A percentile compares a stretch with the other conserved stretches of the same genome.
Evolutionary conservation across 768 basidiomycete genomes (phyloP).

Genomic region (Podaxis carcinomalis): DNA sequence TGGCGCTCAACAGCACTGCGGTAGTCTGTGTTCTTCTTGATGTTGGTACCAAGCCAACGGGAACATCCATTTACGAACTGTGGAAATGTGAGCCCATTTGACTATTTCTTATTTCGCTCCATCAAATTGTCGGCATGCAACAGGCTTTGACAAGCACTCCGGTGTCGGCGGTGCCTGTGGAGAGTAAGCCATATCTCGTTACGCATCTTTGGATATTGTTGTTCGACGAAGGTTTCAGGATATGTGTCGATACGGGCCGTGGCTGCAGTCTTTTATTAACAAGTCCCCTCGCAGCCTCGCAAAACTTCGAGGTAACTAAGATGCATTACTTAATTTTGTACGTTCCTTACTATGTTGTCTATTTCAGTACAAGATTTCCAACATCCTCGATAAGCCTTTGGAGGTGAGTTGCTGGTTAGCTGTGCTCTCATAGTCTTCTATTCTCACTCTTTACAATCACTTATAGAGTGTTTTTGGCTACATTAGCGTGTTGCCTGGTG

Average conservation of each 20-base stretch:
- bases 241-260: conserved; percentile 77
- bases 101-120: not conserved
- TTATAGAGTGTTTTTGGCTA: conserved; percentile 76
- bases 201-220: not conserved
- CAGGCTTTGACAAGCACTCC: conserved; percentile 75
- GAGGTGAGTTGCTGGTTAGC: conserved; percentile 50
- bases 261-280: conserved; percentile 67
- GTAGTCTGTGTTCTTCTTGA: conserved; percentile 87
- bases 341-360: conserved; percentile 8
- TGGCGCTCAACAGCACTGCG: conserved; percentile 6
- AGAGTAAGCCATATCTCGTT: conserved; percentile 48
- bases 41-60: conserved; percentile 93
- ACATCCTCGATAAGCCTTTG: conserved; percentile 92
- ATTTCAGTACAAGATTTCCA: conserved; percentile 86
- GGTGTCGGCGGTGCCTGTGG: conserved; percentile 95
- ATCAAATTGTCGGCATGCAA: conserved; percentile 17
- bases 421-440: not conserved
- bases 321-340: not conserved
- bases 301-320: conserved; percentile 78
- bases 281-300: conserved; percentile 84
- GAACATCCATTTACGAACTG: conserved; percentile 92
- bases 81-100: conserved; percentile 71
- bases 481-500: conserved; percentile 86
- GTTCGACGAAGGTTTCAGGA: conserved; percentile 35
- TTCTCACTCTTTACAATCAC: conserved; percentile 1